Evolutionary conservation across 1,139 yeast species (phyloP), one percentile per base, ranked within the genome.

Genomic region (Casaregolazyma lundiana): DNA sequence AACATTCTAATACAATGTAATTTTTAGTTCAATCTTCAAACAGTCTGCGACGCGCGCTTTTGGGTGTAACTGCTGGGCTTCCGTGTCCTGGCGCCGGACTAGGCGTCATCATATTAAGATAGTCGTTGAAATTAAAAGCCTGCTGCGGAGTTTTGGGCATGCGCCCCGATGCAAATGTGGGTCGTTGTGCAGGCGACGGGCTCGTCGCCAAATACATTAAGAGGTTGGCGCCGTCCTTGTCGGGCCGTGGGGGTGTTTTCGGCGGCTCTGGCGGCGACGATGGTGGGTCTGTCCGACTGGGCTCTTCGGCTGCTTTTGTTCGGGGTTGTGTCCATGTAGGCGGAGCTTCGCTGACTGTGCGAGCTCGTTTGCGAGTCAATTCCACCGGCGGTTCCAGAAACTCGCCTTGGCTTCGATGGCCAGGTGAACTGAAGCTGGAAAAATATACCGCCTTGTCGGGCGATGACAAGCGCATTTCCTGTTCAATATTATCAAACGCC

Each of bases 181-280:
- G 35, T 22, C 55, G 58, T 44, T 61, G 55, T 1, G 83, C 81
- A 0, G 90, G 88, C 0, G 92, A 83, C 0, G 96, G 96, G 2
- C 95, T 84, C 3, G 94, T 84, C 2, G 95, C 95, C 57, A 87
- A 71, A 62, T 78, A 87, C 80, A 87, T 77, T 51, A 87, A 72
- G 52, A 87, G 68, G 61, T 84, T 94, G 0, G 95, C 96, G 4
- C 95, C 96, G 62, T 83, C 89, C 45, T 82, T 86, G 50, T 77
- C 81, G 6, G 59, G 56, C 26, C 53, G 44, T 8, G 62, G 61
- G 1, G 58, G 54, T 6, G 50, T 46, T 20, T 49, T 46, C 22
- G 53, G 39, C 6, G 55, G 49, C 19, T 47, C 39, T 36, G 50
- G 32, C 36, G 51, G 51, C 5, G 51, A 44, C 20, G 51, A 46